phyloP scores from a whole-genome alignment of 1,284 basidiomycete species.

The Puccinia novopanici region DNA sequence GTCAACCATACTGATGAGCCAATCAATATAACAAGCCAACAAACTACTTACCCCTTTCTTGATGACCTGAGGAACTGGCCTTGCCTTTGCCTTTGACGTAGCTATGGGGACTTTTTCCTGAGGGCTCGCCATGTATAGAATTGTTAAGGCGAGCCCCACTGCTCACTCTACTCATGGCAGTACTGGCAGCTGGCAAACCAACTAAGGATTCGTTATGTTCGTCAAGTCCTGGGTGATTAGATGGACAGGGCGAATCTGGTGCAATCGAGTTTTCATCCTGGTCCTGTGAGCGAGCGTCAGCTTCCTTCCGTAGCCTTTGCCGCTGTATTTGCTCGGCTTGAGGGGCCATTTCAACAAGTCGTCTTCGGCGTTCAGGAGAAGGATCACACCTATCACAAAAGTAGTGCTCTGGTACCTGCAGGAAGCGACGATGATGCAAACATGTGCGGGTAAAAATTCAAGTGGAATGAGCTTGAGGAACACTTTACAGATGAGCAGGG shows the following conservation, averaged over 20 bases:
- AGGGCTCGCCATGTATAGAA: background rate
- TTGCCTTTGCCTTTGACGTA: constrained; percentile 6
- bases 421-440: background rate
- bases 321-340: constrained; percentile 47
- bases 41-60: constrained; percentile 9
- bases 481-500: background rate
- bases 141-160: constrained; percentile 32
- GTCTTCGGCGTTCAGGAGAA: constrained; percentile 41
- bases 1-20: no score
- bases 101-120: constrained; percentile 9
- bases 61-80: constrained; percentile 1
- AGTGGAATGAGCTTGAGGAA: constrained; percentile 10
- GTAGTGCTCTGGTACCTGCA: constrained; percentile 70
- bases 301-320: constrained; percentile 45
- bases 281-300: constrained; percentile 16
- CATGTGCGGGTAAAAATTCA: background rate
- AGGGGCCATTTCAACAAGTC: constrained; percentile 30
- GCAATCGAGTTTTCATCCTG: background rate
- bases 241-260: background rate
- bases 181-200: constrained; percentile 31
- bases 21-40: background rate
- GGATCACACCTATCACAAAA: constrained; percentile 60
- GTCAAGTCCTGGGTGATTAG: background rate
- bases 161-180: constrained; percentile 41
- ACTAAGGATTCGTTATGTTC: constrained; percentile 7